Evolutionary conservation across 164 flowering plant species (phyloP).

Genomic region (Magnolia kwangsiensis): DNA sequence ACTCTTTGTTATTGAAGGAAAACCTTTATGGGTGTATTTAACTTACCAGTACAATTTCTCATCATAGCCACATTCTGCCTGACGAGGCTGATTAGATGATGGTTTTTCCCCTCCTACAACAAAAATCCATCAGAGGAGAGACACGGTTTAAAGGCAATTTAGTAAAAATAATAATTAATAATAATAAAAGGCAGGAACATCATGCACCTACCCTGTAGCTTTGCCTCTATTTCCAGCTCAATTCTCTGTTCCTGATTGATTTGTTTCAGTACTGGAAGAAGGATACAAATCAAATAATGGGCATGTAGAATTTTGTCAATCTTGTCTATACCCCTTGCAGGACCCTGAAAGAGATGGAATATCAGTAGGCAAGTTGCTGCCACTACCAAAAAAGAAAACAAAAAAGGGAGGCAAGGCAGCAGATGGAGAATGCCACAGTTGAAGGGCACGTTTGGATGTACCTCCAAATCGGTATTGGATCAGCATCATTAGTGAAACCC

Average conservation of each 20-base stretch:
- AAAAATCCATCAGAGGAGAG: constrained; percentile 12
- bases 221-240: constrained; percentile 64
- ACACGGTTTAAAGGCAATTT: neutral
- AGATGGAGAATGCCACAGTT: neutral
- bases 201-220: constrained; percentile 39
- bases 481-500: neutral
- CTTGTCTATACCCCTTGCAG: constrained; percentile 24
- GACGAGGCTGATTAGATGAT: constrained; percentile 36
- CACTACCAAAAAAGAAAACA: neutral
- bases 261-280: constrained; percentile 65
- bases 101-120: constrained; percentile 35
- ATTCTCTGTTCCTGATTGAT: constrained; percentile 48
- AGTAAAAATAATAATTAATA: neutral
- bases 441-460: neutral
- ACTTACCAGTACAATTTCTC: constrained; percentile 52
- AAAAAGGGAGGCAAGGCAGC: neutral
- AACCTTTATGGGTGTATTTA: constrained; percentile 5
- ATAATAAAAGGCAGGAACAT: neutral
- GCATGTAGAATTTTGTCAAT: constrained; percentile 36
- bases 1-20: neutral
- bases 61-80: constrained; percentile 27
- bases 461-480: neutral
- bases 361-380: constrained; percentile 4
- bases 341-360: constrained; percentile 39
- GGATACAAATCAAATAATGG: constrained; percentile 62